phyloP scores from a whole-genome alignment of 306 rosid genomes.

The Corylus avellana region DNA sequence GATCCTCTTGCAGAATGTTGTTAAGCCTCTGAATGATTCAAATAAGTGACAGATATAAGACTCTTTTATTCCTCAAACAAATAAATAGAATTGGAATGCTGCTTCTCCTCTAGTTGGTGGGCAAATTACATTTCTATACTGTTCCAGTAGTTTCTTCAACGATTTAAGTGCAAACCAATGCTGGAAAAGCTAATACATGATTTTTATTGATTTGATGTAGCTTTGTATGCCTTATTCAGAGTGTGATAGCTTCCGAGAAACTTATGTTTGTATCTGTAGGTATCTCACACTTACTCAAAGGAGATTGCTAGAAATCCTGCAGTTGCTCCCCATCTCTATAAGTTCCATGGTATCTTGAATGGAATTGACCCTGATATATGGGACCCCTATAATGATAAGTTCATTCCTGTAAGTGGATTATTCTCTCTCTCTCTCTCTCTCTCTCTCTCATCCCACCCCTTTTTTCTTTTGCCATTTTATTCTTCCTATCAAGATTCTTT shows the following conservation, averaged over 20 bases:
- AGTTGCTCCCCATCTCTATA: slow-evolving; percentile 73
- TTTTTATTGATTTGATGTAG: slow-evolving; percentile 4
- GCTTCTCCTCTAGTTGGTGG: background rate
- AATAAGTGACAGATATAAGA: background rate
- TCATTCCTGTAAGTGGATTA: slow-evolving; percentile 75
- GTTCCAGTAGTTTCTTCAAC: background rate
- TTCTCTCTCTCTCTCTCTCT: background rate
- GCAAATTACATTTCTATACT: slow-evolving; percentile 1
- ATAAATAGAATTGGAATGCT: background rate
- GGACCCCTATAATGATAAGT: slow-evolving; percentile 85
- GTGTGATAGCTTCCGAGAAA: background rate
- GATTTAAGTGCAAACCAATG: background rate
- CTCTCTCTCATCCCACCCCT: background rate
- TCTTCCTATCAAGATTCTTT: background rate
- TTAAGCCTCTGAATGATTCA: background rate
- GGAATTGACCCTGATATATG: slow-evolving; percentile 97
- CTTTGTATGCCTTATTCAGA: background rate
- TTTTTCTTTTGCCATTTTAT: background rate
- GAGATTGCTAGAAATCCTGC: slow-evolving; percentile 74
- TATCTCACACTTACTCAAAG: slow-evolving; percentile 79
- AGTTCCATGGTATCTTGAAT: slow-evolving; percentile 94
- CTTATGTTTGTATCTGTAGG: slow-evolving; percentile 50
- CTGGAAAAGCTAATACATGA: background rate
- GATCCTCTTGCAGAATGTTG: background rate
- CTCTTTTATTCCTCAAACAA: background rate